A percentile compares a stretch with the other conserved stretches of the same genome.
Evolutionary conservation across 306 rosid species (phyloP).

Genomic region (Lathyrus aphaca): DNA sequence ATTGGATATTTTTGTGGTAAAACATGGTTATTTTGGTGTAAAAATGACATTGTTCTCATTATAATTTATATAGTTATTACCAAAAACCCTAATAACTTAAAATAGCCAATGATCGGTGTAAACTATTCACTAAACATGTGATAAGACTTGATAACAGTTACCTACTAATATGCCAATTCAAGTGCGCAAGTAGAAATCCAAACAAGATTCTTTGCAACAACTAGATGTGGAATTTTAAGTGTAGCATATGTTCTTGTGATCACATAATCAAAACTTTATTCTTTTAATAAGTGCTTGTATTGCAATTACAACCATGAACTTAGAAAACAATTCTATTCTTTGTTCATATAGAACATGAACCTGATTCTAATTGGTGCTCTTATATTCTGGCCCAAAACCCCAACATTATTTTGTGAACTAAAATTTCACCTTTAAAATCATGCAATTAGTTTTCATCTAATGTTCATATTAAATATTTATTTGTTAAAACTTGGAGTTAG

Average conservation of each 20-base stretch:
- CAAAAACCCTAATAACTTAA: background rate
- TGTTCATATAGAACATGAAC: slow-evolving; percentile 40
- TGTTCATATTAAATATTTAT: background rate
- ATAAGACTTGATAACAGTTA: slow-evolving; percentile 42
- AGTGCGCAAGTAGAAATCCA: slow-evolving; percentile 32
- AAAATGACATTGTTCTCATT: too few species aligned
- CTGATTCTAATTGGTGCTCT: slow-evolving; percentile 38
- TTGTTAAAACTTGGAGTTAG: background rate
- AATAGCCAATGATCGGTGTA: slow-evolving; percentile 27
- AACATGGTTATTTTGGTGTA: too few species aligned
- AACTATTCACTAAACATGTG: slow-evolving; percentile 38
- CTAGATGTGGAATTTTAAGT: slow-evolving; percentile 28
- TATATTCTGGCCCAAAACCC: slow-evolving; percentile 41
- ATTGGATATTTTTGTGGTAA: too few species aligned
- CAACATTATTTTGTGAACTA: background rate
- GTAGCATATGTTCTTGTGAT: slow-evolving; percentile 40
- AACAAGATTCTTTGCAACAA: slow-evolving; percentile 34
- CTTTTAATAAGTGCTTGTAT: slow-evolving; percentile 28
- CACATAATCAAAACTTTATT: slow-evolving; percentile 42
- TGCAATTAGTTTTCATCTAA: background rate
- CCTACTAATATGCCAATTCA: slow-evolving; percentile 35
- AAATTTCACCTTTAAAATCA: slow-evolving; percentile 1
- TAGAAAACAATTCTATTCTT: slow-evolving; percentile 36
- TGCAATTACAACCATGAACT: slow-evolving; percentile 32
- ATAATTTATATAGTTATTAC: too few species aligned